Conservation (phyloP, 2,329 filamentous ascomycete species). For the Aureobasidium pullulans region DNA sequence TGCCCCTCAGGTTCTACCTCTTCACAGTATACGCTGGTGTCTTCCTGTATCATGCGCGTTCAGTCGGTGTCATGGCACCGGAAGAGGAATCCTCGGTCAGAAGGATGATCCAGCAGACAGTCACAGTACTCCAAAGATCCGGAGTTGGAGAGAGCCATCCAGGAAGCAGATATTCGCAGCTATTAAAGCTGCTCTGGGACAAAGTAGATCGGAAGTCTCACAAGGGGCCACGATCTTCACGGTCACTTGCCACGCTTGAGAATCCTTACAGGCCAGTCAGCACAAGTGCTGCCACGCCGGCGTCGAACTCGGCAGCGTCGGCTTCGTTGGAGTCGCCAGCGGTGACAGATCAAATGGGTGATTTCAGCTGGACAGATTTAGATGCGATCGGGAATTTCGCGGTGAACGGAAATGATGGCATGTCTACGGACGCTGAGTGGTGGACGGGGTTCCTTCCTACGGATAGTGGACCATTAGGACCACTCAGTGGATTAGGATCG, state of each 20-base stretch:
- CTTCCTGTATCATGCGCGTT: slow-evolving; percentile 42
- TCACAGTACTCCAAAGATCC: slow-evolving; percentile 36
- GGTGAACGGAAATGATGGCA: slow-evolving; percentile 33
- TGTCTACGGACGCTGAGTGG: slow-evolving; percentile 25
- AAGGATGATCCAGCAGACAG: slow-evolving; percentile 40
- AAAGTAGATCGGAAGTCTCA: slow-evolving; percentile 34
- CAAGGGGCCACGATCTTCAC: slow-evolving; percentile 12
- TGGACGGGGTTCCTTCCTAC: slow-evolving; percentile 31
- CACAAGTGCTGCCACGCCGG: slow-evolving; percentile 27
- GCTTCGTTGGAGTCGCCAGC: slow-evolving; percentile 27
- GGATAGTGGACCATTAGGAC: slow-evolving; percentile 28
- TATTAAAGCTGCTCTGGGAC: slow-evolving; percentile 42
- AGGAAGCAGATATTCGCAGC: slow-evolving; percentile 39
- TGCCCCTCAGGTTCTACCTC: slow-evolving; percentile 43
- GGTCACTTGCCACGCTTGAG: slow-evolving; percentile 20
- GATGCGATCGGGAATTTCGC: slow-evolving; percentile 42
- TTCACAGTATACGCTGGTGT: slow-evolving; percentile 44
- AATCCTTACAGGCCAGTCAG: slow-evolving; percentile 36
- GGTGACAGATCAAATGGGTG: slow-evolving; percentile 39
- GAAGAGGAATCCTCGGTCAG: slow-evolving; percentile 42
- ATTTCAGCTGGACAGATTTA: slow-evolving; percentile 44
- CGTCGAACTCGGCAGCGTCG: slow-evolving; percentile 19
- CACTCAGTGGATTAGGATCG: slow-evolving; percentile 23
- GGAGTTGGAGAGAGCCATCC: slow-evolving; percentile 40
- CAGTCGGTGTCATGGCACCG: slow-evolving; percentile 39